Conservation (phyloP, 257 asterid genomes). For the Lantana camara region DNA sequence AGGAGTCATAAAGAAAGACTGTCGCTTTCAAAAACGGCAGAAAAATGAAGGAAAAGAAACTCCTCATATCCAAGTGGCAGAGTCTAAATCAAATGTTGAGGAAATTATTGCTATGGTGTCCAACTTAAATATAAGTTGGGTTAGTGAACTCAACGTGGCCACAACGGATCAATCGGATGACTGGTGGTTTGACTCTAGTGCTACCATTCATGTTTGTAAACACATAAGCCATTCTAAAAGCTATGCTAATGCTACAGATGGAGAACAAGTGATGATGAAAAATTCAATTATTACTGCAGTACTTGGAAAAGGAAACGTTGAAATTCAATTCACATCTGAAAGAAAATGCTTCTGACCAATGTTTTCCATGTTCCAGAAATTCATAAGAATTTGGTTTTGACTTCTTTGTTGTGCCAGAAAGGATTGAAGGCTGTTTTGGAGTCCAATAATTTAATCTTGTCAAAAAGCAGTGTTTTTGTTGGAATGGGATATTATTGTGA, state of each 20-base stretch:
- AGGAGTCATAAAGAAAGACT: not conserved
- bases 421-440: not conserved
- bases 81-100: not conserved
- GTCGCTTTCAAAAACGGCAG: not conserved
- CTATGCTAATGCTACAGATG: not conserved
- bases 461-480: not conserved
- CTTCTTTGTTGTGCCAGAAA: not conserved
- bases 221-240: not conserved
- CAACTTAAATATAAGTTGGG: not conserved
- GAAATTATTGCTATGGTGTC: not conserved
- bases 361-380: not conserved
- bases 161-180: not conserved
- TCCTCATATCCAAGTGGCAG: not conserved
- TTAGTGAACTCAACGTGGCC: not conserved
- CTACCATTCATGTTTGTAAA: not conserved
- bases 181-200: not conserved
- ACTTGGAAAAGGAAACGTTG: not conserved
- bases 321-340: not conserved
- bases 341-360: not conserved
- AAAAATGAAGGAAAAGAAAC: not conserved
- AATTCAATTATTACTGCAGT: not conserved
- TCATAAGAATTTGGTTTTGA: not conserved
- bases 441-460: not conserved
- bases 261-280: not conserved
- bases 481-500: not conserved